Evolutionary conservation across 768 basidiomycete species (phyloP), one percentile per base, ranked within the genome.

Genomic region (Boletus subcaerulescens): DNA sequence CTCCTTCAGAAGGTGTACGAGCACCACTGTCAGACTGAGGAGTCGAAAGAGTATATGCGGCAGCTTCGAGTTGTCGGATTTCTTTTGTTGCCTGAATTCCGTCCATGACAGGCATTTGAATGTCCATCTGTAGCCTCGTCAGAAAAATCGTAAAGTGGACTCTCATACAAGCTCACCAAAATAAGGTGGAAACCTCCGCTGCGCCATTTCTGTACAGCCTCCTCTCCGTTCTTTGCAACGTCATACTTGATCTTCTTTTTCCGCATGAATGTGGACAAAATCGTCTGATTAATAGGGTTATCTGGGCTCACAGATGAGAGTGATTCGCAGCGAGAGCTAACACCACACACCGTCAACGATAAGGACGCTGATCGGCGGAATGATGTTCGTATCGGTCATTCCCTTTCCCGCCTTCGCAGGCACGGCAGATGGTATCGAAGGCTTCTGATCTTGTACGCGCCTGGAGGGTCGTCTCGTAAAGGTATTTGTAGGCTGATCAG

Each of bases 91-190:
- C 97, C 67, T 92, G 85, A 46, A 98, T 97, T 33, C 97, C 97
- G 71, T 96, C 93, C 91, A 97, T 98, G 62, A 98, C 87, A 10
- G 97, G 97, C 84, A 99, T 94, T 73, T 98, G 96, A 50, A 99
- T 98, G 75, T 99, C 97, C 97, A 99, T 99, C 96, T 98, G 60
- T 4, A 55, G 29, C 33, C 38, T 48, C 45, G n/a, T 70, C 36
- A 68, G 53, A 57, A 33, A 35, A 35, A 52, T 38, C 13, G 15
- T 24, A 38, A 35, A 22, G 42, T n/a, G 40, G 42, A 12, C 38
- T 38, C 20, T 22, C 33, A 22, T 38, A 32, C 36, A 17, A 12
- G 76, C 91, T 60, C 58, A 97, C 96, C 73, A 99, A 73, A 51
- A 99, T 98, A 47, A 99, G 79, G 76, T 99, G 96, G 73, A 97